phyloP scores from a whole-genome alignment of 2,329 filamentous ascomycete genomes.

The Pleoardoris graminearum region DNA sequence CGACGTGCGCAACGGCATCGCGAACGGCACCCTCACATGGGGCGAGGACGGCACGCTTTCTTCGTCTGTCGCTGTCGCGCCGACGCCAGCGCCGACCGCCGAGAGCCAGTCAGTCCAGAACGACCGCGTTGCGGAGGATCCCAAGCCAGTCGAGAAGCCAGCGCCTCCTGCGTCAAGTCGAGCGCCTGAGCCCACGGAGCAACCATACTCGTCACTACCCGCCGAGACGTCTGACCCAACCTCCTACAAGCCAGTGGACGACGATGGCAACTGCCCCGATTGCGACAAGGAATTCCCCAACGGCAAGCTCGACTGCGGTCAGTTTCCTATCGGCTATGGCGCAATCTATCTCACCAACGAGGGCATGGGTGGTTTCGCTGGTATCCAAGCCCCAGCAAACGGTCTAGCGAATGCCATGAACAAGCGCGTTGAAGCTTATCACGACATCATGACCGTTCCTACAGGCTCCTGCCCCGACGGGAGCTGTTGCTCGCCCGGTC shows the following conservation, averaged over 20 bases:
- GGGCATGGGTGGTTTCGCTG: slow-evolving; percentile 73
- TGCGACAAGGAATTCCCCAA: slow-evolving; percentile 73
- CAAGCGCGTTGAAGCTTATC: slow-evolving; percentile 44
- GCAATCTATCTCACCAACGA: slow-evolving; percentile 72
- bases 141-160: not conserved
- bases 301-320: slow-evolving; percentile 69
- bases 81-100: slow-evolving; percentile 23
- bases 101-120: slow-evolving; percentile 8
- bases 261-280: slow-evolving; percentile 49
- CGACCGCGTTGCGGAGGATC: not conserved
- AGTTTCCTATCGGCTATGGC: slow-evolving; percentile 81
- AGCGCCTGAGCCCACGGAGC: slow-evolving; percentile 12
- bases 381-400: slow-evolving; percentile 64
- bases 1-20: slow-evolving; percentile 72
- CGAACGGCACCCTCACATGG: slow-evolving; percentile 67
- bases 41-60: slow-evolving; percentile 62
- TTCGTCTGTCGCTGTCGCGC: slow-evolving; percentile 21
- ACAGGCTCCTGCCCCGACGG: slow-evolving; percentile 61
- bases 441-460: slow-evolving; percentile 66
- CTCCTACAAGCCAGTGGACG: slow-evolving; percentile 21
- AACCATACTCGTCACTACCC: slow-evolving; percentile 17
- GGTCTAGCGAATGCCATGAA: not conserved
- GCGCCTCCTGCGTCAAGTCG: slow-evolving; percentile 11
- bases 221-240: slow-evolving; percentile 17
- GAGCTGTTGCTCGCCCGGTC: slow-evolving; percentile 60